Conservation (phyloP, 768 basidiomycete genomes). For the Russula foetens region DNA sequence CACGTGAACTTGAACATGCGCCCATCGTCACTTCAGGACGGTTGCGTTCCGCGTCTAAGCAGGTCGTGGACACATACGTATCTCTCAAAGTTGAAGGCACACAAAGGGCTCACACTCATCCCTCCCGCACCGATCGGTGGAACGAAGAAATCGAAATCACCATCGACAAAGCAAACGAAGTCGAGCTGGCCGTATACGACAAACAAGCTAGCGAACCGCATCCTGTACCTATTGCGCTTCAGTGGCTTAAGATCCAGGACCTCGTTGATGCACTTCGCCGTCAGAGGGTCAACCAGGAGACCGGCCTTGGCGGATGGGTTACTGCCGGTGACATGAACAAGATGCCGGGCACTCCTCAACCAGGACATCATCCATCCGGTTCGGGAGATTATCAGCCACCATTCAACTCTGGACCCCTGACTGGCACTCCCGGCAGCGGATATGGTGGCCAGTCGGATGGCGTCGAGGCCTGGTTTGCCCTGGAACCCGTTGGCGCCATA, state of each 20-base stretch:
- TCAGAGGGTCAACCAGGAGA: slow-evolving; percentile 86
- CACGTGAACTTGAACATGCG: slow-evolving; percentile 92
- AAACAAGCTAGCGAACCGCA: slow-evolving; percentile 75
- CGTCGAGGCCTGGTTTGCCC: slow-evolving; percentile 94
- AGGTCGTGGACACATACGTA: slow-evolving; percentile 75
- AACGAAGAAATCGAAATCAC: slow-evolving; percentile 95
- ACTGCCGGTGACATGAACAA: slow-evolving; percentile 82
- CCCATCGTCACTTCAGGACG: slow-evolving; percentile 55
- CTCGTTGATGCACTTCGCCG: slow-evolving; percentile 87
- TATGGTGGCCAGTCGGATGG: slow-evolving; percentile 46
- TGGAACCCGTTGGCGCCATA: slow-evolving; percentile 95
- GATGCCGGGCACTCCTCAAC: slow-evolving; percentile 8
- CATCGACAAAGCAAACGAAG: slow-evolving; percentile 97
- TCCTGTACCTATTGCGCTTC: slow-evolving; percentile 83
- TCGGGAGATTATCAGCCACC: slow-evolving; percentile 19
- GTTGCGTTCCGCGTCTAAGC: slow-evolving; percentile 72
- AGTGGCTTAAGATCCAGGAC: slow-evolving; percentile 93
- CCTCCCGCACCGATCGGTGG: slow-evolving; percentile 93
- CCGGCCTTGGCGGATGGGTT: slow-evolving; percentile 88
- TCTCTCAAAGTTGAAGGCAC: slow-evolving; percentile 96
- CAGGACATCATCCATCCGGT: slow-evolving; percentile 14
- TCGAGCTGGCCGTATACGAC: slow-evolving; percentile 94
- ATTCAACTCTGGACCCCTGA: not conserved
- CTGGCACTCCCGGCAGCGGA: slow-evolving; percentile 1
- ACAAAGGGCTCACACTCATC: slow-evolving; percentile 84